These are phyloP conservation scores for Trichosporon sp. DNA, from an alignment of 1,284 basidiomycete species.

Conservation along the genomic window DNA sequence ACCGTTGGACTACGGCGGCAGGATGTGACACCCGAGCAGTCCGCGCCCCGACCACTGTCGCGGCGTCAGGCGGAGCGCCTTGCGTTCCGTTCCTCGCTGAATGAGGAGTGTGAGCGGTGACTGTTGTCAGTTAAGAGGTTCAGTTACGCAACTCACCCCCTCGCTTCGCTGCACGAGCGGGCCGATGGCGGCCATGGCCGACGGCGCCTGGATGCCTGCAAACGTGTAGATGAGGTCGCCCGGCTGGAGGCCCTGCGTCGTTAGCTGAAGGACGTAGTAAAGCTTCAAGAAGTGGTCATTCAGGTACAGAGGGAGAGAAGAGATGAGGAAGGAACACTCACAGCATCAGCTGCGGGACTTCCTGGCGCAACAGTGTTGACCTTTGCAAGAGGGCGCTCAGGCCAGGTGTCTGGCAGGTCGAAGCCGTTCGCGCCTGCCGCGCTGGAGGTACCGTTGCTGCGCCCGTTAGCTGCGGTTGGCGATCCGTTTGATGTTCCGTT, in stretches of 20 bases:
- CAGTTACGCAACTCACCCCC: constrained; percentile 62
- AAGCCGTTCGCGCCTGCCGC: not conserved
- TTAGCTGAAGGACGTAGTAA: constrained; percentile 21
- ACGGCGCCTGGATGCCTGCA: constrained; percentile 63
- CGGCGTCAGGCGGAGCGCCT: constrained; percentile 62
- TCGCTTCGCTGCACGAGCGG: constrained; percentile 71
- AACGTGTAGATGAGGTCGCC: constrained; percentile 76
- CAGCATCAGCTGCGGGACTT: constrained; percentile 77
- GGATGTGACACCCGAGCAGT: constrained; percentile 77
- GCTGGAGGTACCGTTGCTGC: constrained; percentile 13
- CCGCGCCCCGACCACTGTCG: constrained; percentile 77
- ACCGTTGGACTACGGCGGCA: constrained; percentile 57
- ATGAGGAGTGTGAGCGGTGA: constrained; percentile 61
- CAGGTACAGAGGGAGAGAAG: not conserved
- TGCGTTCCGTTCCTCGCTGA: constrained; percentile 53
- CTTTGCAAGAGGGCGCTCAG: constrained; percentile 64
- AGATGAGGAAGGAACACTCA: constrained; percentile 60
- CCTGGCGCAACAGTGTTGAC: constrained; percentile 74
- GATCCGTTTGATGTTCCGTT: constrained; percentile 20
- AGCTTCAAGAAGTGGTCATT: not conserved
- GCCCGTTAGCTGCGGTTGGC: constrained; percentile 23
- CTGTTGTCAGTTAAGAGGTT: constrained; percentile 42
- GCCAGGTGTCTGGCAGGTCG: constrained; percentile 36
- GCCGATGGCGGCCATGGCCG: constrained; percentile 66
- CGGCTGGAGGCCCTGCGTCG: constrained; percentile 65